phyloP scores from a whole-genome alignment of 345 rosid species.

The Durio zibethinus region DNA sequence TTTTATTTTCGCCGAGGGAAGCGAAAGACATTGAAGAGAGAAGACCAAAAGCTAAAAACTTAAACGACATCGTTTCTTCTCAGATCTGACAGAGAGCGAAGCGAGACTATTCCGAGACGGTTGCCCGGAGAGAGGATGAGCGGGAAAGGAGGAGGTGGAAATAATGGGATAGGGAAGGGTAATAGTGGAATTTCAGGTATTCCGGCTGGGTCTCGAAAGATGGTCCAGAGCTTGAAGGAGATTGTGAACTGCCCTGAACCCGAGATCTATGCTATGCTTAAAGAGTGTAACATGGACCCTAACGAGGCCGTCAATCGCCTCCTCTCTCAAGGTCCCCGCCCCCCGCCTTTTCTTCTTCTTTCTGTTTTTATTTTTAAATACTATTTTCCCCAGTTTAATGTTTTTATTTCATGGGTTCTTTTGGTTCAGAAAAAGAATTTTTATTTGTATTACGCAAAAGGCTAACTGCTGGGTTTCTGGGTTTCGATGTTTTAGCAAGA shows the following conservation, averaged over 20 bases:
- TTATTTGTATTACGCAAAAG: not conserved
- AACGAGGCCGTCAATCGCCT: conserved; percentile 95
- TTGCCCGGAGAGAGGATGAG: conserved; percentile 36
- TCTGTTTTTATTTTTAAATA: not conserved
- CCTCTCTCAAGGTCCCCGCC: conserved; percentile 80
- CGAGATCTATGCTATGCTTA: conserved; percentile 96
- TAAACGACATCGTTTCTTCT: not conserved
- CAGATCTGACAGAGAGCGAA: conserved; percentile 11
- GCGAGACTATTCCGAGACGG: not conserved
- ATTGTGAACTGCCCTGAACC: conserved; percentile 85
- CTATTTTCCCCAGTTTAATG: not conserved
- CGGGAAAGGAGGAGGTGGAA: conserved; percentile 53
- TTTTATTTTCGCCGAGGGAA: not conserved
- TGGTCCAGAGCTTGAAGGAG: conserved; percentile 92
- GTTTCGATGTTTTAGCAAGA: not conserved
- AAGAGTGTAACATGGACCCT: conserved; percentile 99
- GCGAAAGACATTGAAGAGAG: not conserved
- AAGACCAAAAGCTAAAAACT: not conserved
- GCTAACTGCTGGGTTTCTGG: not conserved
- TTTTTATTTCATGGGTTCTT: conserved; percentile 11
- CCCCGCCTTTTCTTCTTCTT: not conserved
- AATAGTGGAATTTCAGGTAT: conserved; percentile 59
- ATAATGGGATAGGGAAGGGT: conserved; percentile 37
- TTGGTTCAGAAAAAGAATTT: not conserved
- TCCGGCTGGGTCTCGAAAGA: conserved; percentile 74